A percentile compares a stretch with the other conserved stretches of the same genome.
Evolutionary conservation across 2,329 filamentous ascomycete species (phyloP).

Genomic region (Botrytis elliptica): DNA sequence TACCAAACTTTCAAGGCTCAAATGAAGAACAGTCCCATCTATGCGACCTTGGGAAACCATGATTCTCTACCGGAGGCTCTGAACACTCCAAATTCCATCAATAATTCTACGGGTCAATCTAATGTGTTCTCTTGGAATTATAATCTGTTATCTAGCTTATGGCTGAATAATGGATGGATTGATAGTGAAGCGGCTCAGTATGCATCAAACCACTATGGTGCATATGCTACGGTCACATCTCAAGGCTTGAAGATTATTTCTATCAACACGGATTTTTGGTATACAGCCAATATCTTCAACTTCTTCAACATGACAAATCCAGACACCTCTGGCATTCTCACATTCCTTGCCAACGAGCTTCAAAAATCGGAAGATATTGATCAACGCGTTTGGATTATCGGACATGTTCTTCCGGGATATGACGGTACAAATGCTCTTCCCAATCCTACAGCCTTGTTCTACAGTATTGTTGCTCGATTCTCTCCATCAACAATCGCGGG

Average conservation of each 20-base stretch:
- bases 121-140: constrained; percentile 24
- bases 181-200: constrained; percentile 31
- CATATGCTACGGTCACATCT: constrained; percentile 19
- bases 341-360: constrained; percentile 32
- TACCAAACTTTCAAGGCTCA: constrained; percentile 36
- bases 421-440: constrained; percentile 31
- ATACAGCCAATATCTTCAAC: constrained; percentile 34
- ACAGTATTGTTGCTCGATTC: constrained; percentile 34
- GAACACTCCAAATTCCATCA: constrained; percentile 13
- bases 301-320: constrained; percentile 35
- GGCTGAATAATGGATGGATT: constrained; percentile 34
- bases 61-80: constrained; percentile 23
- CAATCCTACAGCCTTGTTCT: constrained; percentile 35
- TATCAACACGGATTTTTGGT: constrained; percentile 38
- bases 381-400: constrained; percentile 36
- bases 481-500: constrained; percentile 36
- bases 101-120: constrained; percentile 14
- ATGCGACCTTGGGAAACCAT: constrained; percentile 37
- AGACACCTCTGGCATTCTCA: constrained; percentile 31
- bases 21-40: constrained; percentile 32
- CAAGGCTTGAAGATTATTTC: constrained; percentile 33
- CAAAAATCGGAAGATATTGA: constrained; percentile 31
- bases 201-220: constrained; percentile 32
- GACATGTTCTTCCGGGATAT: constrained; percentile 34
- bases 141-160: constrained; percentile 19